phyloP scores from a whole-genome alignment of 352 stramenopile species.

The Phytophthora citricola region DNA sequence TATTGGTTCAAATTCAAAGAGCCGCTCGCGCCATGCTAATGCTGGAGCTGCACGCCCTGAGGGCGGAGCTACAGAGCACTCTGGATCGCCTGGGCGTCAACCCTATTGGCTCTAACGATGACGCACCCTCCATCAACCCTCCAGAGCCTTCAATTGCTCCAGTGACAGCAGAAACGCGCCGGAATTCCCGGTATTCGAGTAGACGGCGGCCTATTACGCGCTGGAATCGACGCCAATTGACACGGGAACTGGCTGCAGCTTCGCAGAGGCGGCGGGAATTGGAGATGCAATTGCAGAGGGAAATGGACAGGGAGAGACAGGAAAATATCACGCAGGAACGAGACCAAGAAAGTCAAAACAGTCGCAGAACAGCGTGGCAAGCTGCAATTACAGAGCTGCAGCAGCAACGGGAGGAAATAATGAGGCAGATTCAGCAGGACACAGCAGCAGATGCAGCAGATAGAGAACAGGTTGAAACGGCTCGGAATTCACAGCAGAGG shows the following conservation, averaged over 20 bases:
- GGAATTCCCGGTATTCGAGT: neutral
- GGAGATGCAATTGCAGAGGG: slow-evolving; percentile 45
- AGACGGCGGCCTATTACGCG: slow-evolving; percentile 18
- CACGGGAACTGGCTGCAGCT: slow-evolving; percentile 47
- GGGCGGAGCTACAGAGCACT: slow-evolving; percentile 61
- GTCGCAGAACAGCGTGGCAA: slow-evolving; percentile 31
- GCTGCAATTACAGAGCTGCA: slow-evolving; percentile 52
- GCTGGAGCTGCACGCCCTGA: slow-evolving; percentile 67
- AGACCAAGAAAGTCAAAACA: slow-evolving; percentile 12
- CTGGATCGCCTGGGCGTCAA: slow-evolving; percentile 45
- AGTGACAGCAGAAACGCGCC: slow-evolving; percentile 3
- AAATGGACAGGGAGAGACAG: slow-evolving; percentile 35
- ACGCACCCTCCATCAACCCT: neutral
- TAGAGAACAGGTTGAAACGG: neutral
- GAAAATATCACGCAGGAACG: neutral
- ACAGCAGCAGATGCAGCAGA: slow-evolving; percentile 16
- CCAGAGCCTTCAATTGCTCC: neutral
- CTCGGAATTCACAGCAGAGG: neutral
- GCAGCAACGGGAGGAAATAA: slow-evolving; percentile 51
- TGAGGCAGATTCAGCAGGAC: slow-evolving; percentile 52
- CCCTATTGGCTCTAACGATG: neutral
- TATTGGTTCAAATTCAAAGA: slow-evolving; percentile 36
- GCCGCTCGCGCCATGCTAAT: slow-evolving; percentile 29
- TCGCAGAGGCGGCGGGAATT: slow-evolving; percentile 37
- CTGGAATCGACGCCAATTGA: slow-evolving; percentile 40